Conservation (phyloP, 2,329 filamentous ascomycete species). For the Cladophialophora immunda region DNA sequence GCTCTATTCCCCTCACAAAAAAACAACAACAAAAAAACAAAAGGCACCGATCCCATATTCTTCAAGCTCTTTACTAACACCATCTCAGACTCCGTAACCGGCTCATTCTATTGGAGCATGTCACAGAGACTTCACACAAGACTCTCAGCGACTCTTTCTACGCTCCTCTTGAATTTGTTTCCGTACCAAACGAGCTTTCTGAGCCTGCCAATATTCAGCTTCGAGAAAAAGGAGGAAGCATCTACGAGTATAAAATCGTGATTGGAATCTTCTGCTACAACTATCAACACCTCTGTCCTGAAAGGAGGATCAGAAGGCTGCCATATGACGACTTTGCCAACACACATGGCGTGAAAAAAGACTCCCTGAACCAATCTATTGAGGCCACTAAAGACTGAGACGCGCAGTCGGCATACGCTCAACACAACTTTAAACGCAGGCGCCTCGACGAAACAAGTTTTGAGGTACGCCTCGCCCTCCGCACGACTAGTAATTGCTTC, state of each 20-base stretch:
- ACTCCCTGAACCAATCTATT: neutral
- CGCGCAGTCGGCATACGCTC: neutral
- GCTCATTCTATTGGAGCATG: neutral
- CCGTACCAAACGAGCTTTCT: neutral
- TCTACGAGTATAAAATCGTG: neutral
- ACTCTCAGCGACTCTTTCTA: neutral
- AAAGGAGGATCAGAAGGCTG: neutral
- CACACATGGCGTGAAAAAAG: neutral
- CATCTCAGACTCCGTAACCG: neutral
- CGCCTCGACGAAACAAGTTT: neutral
- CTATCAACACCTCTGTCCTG: neutral
- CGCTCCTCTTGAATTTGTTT: neutral
- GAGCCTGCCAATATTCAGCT: neutral
- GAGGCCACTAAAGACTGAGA: neutral
- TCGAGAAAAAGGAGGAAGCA: neutral
- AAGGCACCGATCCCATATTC: neutral
- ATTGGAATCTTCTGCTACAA: neutral
- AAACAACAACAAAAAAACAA: too few relatives aligned
- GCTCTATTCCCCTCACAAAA: neutral
- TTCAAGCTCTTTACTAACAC: neutral
- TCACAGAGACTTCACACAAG: neutral
- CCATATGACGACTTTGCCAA: neutral
- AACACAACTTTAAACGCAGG: neutral
- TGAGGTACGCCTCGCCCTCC: neutral
- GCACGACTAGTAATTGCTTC: neutral